Percentiles rank a stretch among this genome's conserved stretches.
These are phyloP conservation scores for Apophysomyces ossiformis DNA, from an alignment of 371 early-diverging fungal species.

Conservation along the genomic window DNA sequence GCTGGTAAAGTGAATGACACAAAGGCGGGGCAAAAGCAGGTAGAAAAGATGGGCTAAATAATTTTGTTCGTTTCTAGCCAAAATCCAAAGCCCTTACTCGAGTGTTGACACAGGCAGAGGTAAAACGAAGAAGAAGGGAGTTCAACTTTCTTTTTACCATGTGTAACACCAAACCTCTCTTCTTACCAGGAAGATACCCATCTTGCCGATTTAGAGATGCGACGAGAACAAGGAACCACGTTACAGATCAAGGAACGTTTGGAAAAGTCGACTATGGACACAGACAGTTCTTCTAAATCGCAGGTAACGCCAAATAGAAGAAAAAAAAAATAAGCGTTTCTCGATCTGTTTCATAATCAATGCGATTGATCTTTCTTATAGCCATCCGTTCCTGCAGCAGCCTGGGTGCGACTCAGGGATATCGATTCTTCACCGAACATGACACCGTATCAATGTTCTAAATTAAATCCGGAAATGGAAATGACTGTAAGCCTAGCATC, in stretches of 20 bases:
- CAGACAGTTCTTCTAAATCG: slow-evolving; percentile 14
- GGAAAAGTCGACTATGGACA: slow-evolving; percentile 22
- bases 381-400: slow-evolving; percentile 38
- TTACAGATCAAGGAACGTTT: slow-evolving; percentile 28
- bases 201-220: slow-evolving; percentile 49
- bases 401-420: slow-evolving; percentile 43
- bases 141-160: background rate
- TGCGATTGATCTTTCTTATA: background rate
- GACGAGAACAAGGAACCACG: slow-evolving; percentile 43
- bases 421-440: slow-evolving; percentile 29
- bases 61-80: slow-evolving; percentile 25
- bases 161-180: background rate
- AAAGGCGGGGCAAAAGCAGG: background rate
- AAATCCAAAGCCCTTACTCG: slow-evolving; percentile 47
- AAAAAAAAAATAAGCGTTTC: background rate
- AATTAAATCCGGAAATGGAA: slow-evolving; percentile 51
- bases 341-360: no score
- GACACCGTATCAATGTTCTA: slow-evolving; percentile 46
- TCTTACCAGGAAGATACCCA: slow-evolving; percentile 44
- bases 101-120: slow-evolving; percentile 48
- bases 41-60: background rate
- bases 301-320: slow-evolving; percentile 7
- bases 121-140: slow-evolving; percentile 19
- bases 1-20: slow-evolving; percentile 26
- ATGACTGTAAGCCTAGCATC: slow-evolving; percentile 38